These are phyloP conservation scores for Trypanosomatidae sp. DNA, from an alignment of 208 protist genomes.

Conservation along the genomic window DNA sequence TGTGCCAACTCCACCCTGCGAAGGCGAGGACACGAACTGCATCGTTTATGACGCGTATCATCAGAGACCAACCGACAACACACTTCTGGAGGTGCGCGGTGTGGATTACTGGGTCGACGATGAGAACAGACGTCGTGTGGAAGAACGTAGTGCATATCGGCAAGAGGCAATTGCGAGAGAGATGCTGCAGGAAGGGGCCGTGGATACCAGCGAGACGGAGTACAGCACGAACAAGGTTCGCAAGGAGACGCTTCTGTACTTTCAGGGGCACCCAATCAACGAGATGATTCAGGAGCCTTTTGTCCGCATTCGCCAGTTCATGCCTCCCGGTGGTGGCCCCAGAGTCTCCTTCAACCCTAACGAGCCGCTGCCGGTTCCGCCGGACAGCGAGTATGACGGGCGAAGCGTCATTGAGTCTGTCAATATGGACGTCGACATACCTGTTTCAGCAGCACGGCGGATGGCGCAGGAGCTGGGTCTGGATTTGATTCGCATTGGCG, in stretches of 20 bases:
- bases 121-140: conserved; percentile 46
- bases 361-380: conserved; percentile 9
- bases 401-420: conserved; percentile 28
- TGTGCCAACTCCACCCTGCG: background rate
- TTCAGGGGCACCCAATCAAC: conserved; percentile 85
- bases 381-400: background rate
- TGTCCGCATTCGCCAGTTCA: conserved; percentile 71
- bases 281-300: conserved; percentile 89
- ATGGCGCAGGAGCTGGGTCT: conserved; percentile 79
- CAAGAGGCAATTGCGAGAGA: conserved; percentile 45
- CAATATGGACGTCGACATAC: conserved; percentile 69
- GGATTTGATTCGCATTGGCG: conserved; percentile 81
- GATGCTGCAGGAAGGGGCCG: conserved; percentile 59
- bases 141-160: conserved; percentile 39
- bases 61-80: conserved; percentile 54
- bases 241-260: conserved; percentile 83
- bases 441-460: conserved; percentile 63
- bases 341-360: conserved; percentile 33
- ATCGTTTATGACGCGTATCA: conserved; percentile 68
- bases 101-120: conserved; percentile 70
- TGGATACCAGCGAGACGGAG: conserved; percentile 77
- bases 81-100: conserved; percentile 51
- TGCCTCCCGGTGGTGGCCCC: conserved; percentile 34
- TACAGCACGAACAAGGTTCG: conserved; percentile 65
- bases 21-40: conserved; percentile 17